Conservation (phyloP, 1,284 basidiomycete genomes). For the Ustilago vetiveriae region DNA sequence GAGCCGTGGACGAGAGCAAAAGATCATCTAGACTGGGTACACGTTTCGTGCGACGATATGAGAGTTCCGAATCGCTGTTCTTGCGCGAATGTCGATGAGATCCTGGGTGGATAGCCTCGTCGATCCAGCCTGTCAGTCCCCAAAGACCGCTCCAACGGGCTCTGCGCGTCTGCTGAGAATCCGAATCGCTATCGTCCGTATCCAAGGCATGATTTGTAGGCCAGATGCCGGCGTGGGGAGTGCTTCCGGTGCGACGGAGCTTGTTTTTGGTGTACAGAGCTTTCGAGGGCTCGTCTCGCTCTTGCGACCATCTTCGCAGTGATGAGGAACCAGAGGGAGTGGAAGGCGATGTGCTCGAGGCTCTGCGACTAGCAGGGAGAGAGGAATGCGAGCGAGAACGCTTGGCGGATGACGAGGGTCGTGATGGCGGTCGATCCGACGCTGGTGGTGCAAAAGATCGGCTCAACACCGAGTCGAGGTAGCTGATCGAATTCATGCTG, state of each 20-base stretch:
- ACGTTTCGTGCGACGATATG: conserved; percentile 15
- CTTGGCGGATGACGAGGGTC: conserved; percentile 19
- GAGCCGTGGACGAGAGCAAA: conserved; percentile 26
- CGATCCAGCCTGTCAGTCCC: conserved; percentile 44
- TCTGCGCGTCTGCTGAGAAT: conserved; percentile 5
- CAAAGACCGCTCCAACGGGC: conserved; percentile 42
- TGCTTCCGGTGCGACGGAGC: conserved; percentile 39
- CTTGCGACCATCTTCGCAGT: conserved; percentile 44
- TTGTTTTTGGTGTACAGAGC: conserved; percentile 18
- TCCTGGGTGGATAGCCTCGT: conserved; percentile 40
- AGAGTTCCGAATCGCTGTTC: conserved; percentile 23
- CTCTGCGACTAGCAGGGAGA: conserved; percentile 31
- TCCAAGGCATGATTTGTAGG: conserved; percentile 18
- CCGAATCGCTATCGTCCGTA: conserved; percentile 33
- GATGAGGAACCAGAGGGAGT: conserved; percentile 20
- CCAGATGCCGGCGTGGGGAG: conserved; percentile 21
- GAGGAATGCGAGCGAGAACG: conserved; percentile 42
- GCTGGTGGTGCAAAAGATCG: conserved; percentile 39
- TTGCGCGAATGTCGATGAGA: conserved; percentile 23
- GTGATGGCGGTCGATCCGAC: conserved; percentile 21
- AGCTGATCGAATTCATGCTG: conserved; percentile 61
- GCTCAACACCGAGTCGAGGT: conserved; percentile 58
- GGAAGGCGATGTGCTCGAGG: conserved; percentile 26
- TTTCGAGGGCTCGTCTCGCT: conserved; percentile 18
- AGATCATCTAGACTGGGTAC: conserved; percentile 40